Evolutionary conservation across 192 early-diverging fungal species (phyloP).

Genomic region (Podila epicladia): DNA sequence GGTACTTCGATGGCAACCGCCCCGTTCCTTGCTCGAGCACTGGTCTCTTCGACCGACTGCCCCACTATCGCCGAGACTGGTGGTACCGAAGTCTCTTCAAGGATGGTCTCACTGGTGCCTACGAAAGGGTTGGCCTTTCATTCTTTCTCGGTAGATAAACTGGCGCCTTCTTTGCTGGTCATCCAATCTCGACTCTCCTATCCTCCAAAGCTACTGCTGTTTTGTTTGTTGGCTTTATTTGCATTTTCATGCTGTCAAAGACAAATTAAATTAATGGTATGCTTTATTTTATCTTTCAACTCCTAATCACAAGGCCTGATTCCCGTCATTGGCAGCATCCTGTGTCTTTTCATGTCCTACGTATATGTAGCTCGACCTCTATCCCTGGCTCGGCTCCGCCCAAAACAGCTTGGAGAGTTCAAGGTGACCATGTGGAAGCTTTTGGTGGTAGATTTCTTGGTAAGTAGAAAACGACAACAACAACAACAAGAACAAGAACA

Average conservation of each 20-base stretch:
- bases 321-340: conserved; percentile 11
- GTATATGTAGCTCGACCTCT: conserved; percentile 20
- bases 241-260: too few relatives aligned
- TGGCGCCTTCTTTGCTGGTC: neutral
- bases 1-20: neutral
- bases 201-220: neutral
- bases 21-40: neutral
- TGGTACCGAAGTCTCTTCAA: neutral
- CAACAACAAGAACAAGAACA: neutral
- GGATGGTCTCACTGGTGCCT: neutral
- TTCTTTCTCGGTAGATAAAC: neutral
- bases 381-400: neutral
- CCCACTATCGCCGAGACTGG: neutral
- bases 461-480: neutral
- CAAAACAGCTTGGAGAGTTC: neutral
- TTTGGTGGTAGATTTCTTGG: neutral
- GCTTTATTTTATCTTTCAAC: neutral
- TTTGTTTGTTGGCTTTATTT: too few relatives aligned
- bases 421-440: conserved; percentile 4
- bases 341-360: conserved; percentile 11
- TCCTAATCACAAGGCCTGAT: conserved; percentile 17
- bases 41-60: neutral
- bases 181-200: neutral
- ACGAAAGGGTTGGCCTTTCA: neutral
- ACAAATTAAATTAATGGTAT: neutral